Base-by-base conservation (phyloP, 805 yeast genomes). In the Lipomyces kockii region DNA sequence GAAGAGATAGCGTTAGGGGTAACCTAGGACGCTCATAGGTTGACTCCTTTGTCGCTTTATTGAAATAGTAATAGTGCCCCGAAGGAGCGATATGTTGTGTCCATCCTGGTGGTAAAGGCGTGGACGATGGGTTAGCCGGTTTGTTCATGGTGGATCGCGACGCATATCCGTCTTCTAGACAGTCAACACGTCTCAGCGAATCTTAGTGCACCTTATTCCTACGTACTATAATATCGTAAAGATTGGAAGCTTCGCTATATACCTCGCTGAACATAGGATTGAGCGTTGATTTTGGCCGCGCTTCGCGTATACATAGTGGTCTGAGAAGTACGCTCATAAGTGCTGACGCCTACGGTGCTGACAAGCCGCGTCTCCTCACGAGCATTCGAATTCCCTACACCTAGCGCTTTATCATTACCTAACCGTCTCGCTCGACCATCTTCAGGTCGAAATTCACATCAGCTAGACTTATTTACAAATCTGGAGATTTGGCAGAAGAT, bases 11-110 rank as follows among this genome's bases (percentile, higher is more conserved):
- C 14, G 35, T 22, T 27, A 61, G 43, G 8, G 7, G 60, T 27
- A 39, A 12, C 53, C 32, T 57, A 2, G 85, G 84, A 34, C 75
- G 76, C 4, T 74, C 76, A 75, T 82, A 81, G 5, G 83, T 80
- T 8, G 83, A 79, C 62, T 75, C 73, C 51, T 80, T 77, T 1
- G 83, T 80, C 54, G 66, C 60, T 8, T 73, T 64, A 67, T 82
- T 81, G 71, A 80, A 80, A 67, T 80, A 82, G 63, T 81, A 82
- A 60, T 72, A 75, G 63, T 77, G 76, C 9, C 80, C 80, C 66
- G 78, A 75, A 1, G 83, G 83, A 4, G 83, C 81, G 9, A 66
- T 68, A 65, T 78, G 82, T 58, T 74, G 77, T 25, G 76, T 76
- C 84, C 84, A 81, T 12, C 78, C 72, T 17, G 73, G 74, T 3